Conservation (phyloP, 139 green algal species). For the Coelastrella sp. region DNA sequence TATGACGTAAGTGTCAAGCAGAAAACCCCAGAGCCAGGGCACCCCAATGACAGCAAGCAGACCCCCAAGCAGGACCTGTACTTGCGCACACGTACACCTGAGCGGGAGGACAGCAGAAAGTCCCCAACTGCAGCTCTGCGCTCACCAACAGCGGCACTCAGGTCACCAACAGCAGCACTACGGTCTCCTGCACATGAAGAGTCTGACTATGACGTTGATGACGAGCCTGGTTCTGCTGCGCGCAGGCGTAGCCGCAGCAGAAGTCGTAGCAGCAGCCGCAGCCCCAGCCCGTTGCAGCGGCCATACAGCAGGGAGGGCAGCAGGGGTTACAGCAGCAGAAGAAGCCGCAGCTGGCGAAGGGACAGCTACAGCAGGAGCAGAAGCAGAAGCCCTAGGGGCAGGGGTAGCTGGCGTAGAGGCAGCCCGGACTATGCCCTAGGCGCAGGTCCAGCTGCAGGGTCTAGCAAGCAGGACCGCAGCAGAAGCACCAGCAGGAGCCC, state of each 20-base stretch:
- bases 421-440: constrained; percentile 35
- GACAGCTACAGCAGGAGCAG: not conserved
- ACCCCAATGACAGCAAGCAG: not conserved
- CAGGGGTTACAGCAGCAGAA: not conserved
- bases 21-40: not conserved
- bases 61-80: not conserved
- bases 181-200: not conserved
- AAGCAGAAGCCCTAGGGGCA: constrained; percentile 2
- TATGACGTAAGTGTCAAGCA: constrained; percentile 39
- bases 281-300: not conserved
- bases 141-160: not conserved
- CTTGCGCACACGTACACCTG: not conserved
- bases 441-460: not conserved
- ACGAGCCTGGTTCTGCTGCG: not conserved
- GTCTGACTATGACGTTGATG: too few relatives aligned
- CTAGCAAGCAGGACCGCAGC: not conserved
- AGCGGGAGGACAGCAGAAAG: constrained; percentile 3
- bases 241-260: constrained; percentile 25
- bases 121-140: not conserved
- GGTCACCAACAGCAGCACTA: not conserved
- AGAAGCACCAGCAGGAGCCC: not conserved
- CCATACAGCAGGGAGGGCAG: constrained; percentile 12
- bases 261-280: constrained; percentile 8
- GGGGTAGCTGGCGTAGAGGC: not conserved
- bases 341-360: not conserved